Conservation (phyloP, 495 filamentous ascomycete species). For the Penicillium taxi region DNA sequence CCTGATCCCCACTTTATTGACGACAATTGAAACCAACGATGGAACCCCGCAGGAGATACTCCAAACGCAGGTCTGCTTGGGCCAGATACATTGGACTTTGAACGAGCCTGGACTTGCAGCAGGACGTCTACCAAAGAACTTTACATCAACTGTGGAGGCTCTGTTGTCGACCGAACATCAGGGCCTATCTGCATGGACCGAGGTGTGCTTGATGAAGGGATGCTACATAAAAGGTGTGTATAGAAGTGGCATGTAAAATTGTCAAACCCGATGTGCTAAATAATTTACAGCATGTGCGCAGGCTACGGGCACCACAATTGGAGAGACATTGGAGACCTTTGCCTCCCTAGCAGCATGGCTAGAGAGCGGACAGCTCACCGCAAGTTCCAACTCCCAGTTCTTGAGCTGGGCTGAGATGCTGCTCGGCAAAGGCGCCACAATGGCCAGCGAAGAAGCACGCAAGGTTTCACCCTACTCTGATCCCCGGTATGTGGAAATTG, state of each 20-base stretch:
- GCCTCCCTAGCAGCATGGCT: constrained; percentile 55
- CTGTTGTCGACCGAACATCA: constrained; percentile 40
- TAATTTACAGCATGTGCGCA: constrained; percentile 47
- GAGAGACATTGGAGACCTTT: constrained; percentile 56
- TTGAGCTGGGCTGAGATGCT: constrained; percentile 72
- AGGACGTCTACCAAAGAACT: constrained; percentile 52
- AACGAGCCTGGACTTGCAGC: constrained; percentile 57
- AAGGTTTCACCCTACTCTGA: constrained; percentile 23
- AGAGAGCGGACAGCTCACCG: constrained; percentile 24
- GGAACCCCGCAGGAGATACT: constrained; percentile 59
- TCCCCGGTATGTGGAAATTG: constrained; percentile 25
- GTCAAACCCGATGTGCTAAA: constrained; percentile 5
- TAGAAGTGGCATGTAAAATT: not conserved
- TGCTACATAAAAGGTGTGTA: constrained; percentile 60
- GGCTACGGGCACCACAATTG: constrained; percentile 41
- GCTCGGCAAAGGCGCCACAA: constrained; percentile 60
- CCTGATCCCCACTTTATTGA: constrained; percentile 50
- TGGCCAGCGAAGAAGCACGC: constrained; percentile 49
- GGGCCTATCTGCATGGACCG: constrained; percentile 59
- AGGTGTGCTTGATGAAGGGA: constrained; percentile 69
- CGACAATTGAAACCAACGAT: constrained; percentile 57
- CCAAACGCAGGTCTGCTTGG: constrained; percentile 71
- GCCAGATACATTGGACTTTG: constrained; percentile 72
- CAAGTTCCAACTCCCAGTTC: constrained; percentile 41
- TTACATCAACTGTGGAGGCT: constrained; percentile 43